Evolutionary conservation across 73 alveolate species (phyloP).

Genomic region (Halteria grandinella): DNA sequence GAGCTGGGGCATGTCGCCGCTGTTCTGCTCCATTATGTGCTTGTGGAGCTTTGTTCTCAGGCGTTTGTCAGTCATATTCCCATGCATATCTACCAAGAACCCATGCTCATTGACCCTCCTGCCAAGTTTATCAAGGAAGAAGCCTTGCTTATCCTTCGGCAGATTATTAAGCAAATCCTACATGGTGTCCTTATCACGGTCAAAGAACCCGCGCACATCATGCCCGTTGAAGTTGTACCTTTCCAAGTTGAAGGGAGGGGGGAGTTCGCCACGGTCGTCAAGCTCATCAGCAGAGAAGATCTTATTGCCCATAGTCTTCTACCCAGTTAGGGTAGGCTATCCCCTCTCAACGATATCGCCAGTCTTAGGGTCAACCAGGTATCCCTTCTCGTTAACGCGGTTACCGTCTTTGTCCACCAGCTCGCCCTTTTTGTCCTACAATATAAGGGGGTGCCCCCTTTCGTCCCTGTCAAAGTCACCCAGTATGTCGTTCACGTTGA

Average conservation of each 20-base stretch:
- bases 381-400: constrained; percentile 46
- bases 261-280: constrained; percentile 60
- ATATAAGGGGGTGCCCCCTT: constrained; percentile 47
- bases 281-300: constrained; percentile 36
- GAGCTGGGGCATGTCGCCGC: constrained; percentile 59
- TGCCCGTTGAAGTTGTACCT: constrained; percentile 45
- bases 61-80: constrained; percentile 48
- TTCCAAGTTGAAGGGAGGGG: constrained; percentile 47
- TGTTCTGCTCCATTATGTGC: constrained; percentile 2
- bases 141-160: constrained; percentile 40
- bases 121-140: constrained; percentile 39
- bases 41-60: constrained; percentile 62
- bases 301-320: constrained; percentile 51
- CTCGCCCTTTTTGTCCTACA: constrained; percentile 43
- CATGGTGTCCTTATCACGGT: constrained; percentile 48
- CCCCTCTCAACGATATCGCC: constrained; percentile 63
- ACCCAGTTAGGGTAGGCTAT: background rate
- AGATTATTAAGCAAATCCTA: constrained; percentile 26
- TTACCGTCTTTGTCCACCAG: constrained; percentile 65
- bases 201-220: constrained; percentile 59
- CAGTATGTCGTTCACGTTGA: constrained; percentile 65
- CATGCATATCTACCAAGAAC: constrained; percentile 26
- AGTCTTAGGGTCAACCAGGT: constrained; percentile 55
- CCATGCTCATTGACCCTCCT: constrained; percentile 46
- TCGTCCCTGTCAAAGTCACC: constrained; percentile 73